Evolutionary conservation across 768 basidiomycete species (phyloP).

Genomic region (Suillus bovinus): DNA sequence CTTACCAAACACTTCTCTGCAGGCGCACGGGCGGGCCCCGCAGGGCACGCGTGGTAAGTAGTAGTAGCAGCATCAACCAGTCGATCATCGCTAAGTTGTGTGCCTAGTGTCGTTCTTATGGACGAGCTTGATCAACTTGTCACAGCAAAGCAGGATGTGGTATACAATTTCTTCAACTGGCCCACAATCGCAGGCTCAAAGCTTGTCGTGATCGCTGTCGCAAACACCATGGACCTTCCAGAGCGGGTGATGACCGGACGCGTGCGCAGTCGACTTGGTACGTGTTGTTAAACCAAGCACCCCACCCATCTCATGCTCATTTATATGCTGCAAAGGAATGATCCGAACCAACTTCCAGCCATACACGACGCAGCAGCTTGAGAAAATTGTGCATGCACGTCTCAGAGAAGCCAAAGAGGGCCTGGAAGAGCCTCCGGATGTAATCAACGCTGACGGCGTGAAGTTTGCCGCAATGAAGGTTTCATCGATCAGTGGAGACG

Average conservation of each 20-base stretch:
- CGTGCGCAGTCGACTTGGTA: slow-evolving; percentile 89
- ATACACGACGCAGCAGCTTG: slow-evolving; percentile 76
- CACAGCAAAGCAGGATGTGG: slow-evolving; percentile 95
- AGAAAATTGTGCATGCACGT: slow-evolving; percentile 84
- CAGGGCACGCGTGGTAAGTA: slow-evolving; percentile 84
- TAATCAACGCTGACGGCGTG: slow-evolving; percentile 71
- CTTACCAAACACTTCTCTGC: slow-evolving; percentile 78
- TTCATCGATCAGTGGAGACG: slow-evolving; percentile 87
- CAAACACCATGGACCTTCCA: slow-evolving; percentile 97
- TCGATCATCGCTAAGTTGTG: slow-evolving; percentile 1
- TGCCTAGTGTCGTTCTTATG: slow-evolving; percentile 91
- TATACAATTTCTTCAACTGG: slow-evolving; percentile 99
- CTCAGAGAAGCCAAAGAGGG: slow-evolving; percentile 60
- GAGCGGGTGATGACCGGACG: slow-evolving; percentile 92
- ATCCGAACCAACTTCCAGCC: slow-evolving; percentile 91
- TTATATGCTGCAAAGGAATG: slow-evolving; percentile 59
- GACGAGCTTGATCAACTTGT: slow-evolving; percentile 98
- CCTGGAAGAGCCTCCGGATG: slow-evolving; percentile 48
- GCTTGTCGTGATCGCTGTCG: slow-evolving; percentile 93
- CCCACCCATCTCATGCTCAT: not conserved
- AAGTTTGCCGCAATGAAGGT: slow-evolving; percentile 83
- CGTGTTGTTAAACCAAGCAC: slow-evolving; percentile 20
- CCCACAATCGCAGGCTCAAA: slow-evolving; percentile 87
- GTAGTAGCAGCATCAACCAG: slow-evolving; percentile 1
- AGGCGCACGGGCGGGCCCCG: slow-evolving; percentile 66